phyloP scores from a whole-genome alignment of 2,329 filamentous ascomycete species.

The Alternaria metachromatica region DNA sequence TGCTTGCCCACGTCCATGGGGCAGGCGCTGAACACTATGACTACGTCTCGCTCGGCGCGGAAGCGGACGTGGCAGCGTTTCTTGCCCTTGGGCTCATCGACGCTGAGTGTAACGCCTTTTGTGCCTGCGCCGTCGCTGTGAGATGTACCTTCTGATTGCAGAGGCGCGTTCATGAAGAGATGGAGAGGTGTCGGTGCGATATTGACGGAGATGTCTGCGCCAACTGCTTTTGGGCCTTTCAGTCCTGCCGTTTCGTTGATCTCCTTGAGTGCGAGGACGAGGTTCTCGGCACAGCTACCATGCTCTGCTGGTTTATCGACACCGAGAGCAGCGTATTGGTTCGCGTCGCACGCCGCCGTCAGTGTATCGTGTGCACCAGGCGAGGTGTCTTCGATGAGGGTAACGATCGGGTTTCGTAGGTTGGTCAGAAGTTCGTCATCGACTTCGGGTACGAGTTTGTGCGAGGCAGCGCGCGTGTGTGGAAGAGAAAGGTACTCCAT shows the following conservation, averaged over 20 bases:
- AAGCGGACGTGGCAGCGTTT: conserved; percentile 46
- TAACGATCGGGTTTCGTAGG: conserved; percentile 55
- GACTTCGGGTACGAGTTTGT: conserved; percentile 51
- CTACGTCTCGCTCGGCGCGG: conserved; percentile 45
- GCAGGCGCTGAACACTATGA: conserved; percentile 48
- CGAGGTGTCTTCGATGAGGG: conserved; percentile 54
- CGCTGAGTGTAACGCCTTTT: conserved; percentile 35
- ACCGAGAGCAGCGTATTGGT: conserved; percentile 51
- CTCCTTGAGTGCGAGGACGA: conserved; percentile 57
- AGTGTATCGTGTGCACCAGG: conserved; percentile 56
- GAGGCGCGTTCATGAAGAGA: conserved; percentile 50
- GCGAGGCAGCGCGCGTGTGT: conserved; percentile 52
- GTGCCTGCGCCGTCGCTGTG: conserved; percentile 32
- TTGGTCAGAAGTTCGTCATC: conserved; percentile 55
- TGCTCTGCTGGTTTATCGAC: conserved; percentile 55
- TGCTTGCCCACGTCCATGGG: conserved; percentile 47
- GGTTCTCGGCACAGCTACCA: conserved; percentile 57
- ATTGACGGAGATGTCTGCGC: conserved; percentile 57
- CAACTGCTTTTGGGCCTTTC: conserved; percentile 55
- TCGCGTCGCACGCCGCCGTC: conserved; percentile 57
- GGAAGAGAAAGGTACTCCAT: conserved; percentile 58
- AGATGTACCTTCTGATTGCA: conserved; percentile 20
- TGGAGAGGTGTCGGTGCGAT: conserved; percentile 56
- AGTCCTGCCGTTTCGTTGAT: conserved; percentile 56
- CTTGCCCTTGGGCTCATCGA: conserved; percentile 44